Conservation (phyloP, 139 green algal genomes). For the Chlamydomonas schloesseri region DNA sequence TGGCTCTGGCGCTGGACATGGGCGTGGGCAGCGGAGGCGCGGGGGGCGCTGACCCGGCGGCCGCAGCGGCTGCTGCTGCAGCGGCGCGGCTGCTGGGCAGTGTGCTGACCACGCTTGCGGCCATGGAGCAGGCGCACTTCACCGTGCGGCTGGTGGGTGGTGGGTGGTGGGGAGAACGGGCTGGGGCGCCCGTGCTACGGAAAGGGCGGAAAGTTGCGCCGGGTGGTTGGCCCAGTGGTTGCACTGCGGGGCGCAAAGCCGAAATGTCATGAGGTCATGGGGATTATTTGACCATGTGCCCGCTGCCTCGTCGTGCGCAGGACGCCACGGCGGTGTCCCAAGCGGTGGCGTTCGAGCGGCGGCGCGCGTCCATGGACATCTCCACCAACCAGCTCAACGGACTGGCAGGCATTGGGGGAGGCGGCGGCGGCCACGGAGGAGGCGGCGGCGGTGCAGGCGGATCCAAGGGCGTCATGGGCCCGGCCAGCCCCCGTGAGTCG, state of each 20-base stretch:
- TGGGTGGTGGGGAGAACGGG: background rate
- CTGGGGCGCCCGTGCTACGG: no score
- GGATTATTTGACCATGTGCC: no score
- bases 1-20: constrained; percentile 24
- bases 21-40: no score
- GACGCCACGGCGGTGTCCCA: background rate
- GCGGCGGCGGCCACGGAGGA: background rate
- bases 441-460: background rate
- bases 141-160: constrained; percentile 10
- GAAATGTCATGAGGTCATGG: no score
- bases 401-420: background rate
- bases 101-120: constrained; percentile 21
- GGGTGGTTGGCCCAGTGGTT: no score
- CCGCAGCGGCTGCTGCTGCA: background rate
- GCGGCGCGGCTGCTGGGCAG: constrained; percentile 7
- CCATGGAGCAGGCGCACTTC: constrained; percentile 4
- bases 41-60: background rate
- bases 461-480: constrained; percentile 1
- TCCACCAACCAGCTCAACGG: background rate
- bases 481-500: constrained; percentile 33
- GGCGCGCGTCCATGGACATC: constrained; percentile 1
- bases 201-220: no score
- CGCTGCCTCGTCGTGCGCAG: no score
- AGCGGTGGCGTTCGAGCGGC: constrained; percentile 22
- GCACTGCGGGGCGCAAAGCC: no score